Base-by-base conservation (phyloP, 169 alveolate species). In the Sarcocystis neurona region DNA sequence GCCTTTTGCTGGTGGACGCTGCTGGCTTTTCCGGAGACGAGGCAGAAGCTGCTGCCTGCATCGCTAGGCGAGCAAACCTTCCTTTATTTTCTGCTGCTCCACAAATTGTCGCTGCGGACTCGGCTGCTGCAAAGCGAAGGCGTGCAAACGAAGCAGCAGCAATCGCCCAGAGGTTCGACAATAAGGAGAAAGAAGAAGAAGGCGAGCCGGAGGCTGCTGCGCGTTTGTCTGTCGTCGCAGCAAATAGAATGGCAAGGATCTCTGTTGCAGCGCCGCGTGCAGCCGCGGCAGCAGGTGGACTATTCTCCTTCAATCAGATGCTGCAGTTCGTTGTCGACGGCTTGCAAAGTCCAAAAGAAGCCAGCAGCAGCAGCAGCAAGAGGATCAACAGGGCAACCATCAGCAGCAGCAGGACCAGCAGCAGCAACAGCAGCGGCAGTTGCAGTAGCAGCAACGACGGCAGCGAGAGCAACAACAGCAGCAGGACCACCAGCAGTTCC, bases 351-450 rank as follows among this genome's bases (percentile, higher is more conserved):
- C 86, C 86, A 44, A 78, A 70, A 47, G 86, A 78, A 48, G 70
- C 86, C 27, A 78, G 50, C 74, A 70, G 46, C 0, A 46, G 70
- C 8, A 46, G 58, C 84, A 5, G 63, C 10, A 53, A 53, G 53
- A 41, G 4, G 32, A 72, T 20, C 8, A 37, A n/a, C 50, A 72
- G 82, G 10, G 50, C 39, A n/a, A 8, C 39, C 53, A 15, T 47
- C 72, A 78, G 87, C 43, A 82, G 47, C 80, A 60, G 79, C 58
- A 63, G 66, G 79, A 44, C 68, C 78, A 80, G 78, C 58, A 39
- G 79, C 44, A 37, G 89, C 79, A 82, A 41, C 60, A 82, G 60
- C 66, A 53, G 53, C n/a, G 43, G 30, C 60, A 39, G 80, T 8
- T 1, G 39, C 46, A 0, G 1, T 15, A 41, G 72, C 43, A 23